phyloP scores from a whole-genome alignment of 352 stramenopile species.

The Phytophthora constricta region DNA sequence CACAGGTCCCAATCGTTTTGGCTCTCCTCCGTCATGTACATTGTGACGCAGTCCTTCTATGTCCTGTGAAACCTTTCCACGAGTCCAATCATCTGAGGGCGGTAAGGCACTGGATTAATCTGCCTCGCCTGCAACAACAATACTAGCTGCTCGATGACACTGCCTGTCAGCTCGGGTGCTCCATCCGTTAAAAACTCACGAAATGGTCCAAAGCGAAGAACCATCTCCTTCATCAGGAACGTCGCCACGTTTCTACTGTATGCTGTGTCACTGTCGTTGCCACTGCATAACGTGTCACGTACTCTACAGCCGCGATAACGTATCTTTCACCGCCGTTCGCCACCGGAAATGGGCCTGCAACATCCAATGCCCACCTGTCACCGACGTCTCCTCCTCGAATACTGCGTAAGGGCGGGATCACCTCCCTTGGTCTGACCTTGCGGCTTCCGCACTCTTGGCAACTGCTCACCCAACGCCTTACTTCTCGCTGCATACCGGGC shows the following conservation, averaged over 20 bases:
- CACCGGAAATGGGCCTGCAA: slow-evolving; percentile 4
- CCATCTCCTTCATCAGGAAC: slow-evolving; percentile 5
- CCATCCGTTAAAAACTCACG: slow-evolving; percentile 13
- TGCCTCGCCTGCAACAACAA: slow-evolving; percentile 1
- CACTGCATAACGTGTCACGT: slow-evolving; percentile 17
- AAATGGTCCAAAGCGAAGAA: slow-evolving; percentile 12
- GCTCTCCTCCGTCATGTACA: not conserved
- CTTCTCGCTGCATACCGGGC: slow-evolving; percentile 3
- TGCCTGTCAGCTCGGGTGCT: not conserved
- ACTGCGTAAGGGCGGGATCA: slow-evolving; percentile 18
- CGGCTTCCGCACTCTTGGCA: slow-evolving; percentile 22
- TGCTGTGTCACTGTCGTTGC: slow-evolving; percentile 5
- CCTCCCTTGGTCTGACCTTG: slow-evolving; percentile 6
- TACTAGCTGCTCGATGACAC: slow-evolving; percentile 1
- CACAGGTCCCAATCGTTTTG: not conserved
- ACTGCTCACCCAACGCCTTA: not conserved
- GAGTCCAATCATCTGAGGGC: slow-evolving; percentile 15
- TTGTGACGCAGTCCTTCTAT: slow-evolving; percentile 14
- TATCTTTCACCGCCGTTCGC: slow-evolving; percentile 7
- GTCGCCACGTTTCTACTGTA: not conserved
- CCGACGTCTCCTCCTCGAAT: slow-evolving; percentile 4
- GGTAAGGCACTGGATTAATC: slow-evolving; percentile 10
- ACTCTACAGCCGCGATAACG: slow-evolving; percentile 11
- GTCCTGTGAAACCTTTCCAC: slow-evolving; percentile 16
- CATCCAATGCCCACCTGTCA: slow-evolving; percentile 16